A percentile compares a stretch with the other conserved stretches of the same genome.
These are phyloP conservation scores for Tremella mesenterica DNA, from an alignment of 768 basidiomycete species.

Conservation along the genomic window DNA sequence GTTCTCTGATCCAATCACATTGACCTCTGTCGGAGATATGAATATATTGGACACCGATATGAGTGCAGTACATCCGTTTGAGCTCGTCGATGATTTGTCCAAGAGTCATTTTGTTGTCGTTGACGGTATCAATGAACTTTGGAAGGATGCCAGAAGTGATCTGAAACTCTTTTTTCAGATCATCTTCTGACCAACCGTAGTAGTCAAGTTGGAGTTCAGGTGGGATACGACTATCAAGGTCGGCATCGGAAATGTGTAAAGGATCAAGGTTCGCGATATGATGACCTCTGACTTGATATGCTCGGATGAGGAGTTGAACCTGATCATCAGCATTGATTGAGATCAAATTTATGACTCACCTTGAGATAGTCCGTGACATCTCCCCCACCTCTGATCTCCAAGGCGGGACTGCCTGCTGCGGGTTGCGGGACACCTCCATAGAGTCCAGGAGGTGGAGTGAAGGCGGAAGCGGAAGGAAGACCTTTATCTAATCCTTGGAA, in stretches of 20 bases:
- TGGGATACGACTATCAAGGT: constrained; percentile 67
- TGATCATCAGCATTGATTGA: constrained; percentile 40
- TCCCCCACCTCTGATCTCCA: constrained; percentile 53
- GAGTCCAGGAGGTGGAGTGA: constrained; percentile 69
- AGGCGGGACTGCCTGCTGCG: constrained; percentile 67
- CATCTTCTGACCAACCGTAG: constrained; percentile 89
- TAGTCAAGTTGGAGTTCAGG: constrained; percentile 87
- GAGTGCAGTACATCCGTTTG: constrained; percentile 76
- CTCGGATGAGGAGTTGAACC: constrained; percentile 95
- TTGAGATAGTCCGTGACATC: constrained; percentile 91
- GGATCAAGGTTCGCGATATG: constrained; percentile 94
- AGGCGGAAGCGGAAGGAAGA: constrained; percentile 58
- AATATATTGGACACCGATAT: constrained; percentile 46
- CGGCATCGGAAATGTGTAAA: constrained; percentile 81
- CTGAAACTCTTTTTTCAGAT: constrained; percentile 86
- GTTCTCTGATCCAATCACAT: constrained; percentile 97
- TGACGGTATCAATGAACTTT: constrained; percentile 79
- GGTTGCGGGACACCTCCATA: constrained; percentile 54
- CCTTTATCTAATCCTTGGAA: constrained; percentile 90
- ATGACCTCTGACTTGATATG: constrained; percentile 98
- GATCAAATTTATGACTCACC: constrained; percentile 48
- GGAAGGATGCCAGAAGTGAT: constrained; percentile 94
- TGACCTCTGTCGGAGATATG: constrained; percentile 98
- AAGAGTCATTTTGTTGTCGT: constrained; percentile 69
- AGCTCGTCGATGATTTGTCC: constrained; percentile 83